A percentile compares a stretch with the other conserved stretches of the same genome.
These are phyloP conservation scores for Venturiaceae sp. DNA, from an alignment of 2,329 filamentous ascomycete species.

Conservation along the genomic window DNA sequence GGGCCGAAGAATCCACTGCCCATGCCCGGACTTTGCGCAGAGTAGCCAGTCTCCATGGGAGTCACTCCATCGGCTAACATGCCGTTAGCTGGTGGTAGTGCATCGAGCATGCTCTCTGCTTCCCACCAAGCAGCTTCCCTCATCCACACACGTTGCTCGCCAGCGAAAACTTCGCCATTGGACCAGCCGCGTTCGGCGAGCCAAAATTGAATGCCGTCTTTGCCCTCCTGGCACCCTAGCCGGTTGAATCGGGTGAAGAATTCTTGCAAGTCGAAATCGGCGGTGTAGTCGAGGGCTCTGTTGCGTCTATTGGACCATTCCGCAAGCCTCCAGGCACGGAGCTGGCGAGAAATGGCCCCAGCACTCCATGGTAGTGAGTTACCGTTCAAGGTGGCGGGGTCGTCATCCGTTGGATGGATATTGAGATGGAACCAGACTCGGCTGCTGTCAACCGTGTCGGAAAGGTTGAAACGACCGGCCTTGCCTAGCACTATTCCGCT, in stretches of 20 bases:
- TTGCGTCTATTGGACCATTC: conserved; percentile 96
- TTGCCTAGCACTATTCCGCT: conserved; percentile 75
- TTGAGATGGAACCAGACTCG: conserved; percentile 92
- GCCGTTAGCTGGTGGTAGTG: conserved; percentile 20
- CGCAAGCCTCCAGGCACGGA: conserved; percentile 84
- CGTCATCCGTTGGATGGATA: conserved; percentile 83
- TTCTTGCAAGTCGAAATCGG: conserved; percentile 91
- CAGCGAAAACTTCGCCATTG: conserved; percentile 90
- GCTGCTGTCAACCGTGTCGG: conserved; percentile 66
- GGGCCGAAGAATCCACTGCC: conserved; percentile 54
- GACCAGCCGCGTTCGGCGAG: conserved; percentile 93
- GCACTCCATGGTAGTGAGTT: conserved; percentile 82
- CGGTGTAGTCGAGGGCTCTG: conserved; percentile 86
- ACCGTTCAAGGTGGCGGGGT: conserved; percentile 63
- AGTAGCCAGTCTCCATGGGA: conserved; percentile 61
- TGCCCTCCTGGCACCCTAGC: conserved; percentile 81
- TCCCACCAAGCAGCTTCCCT: conserved; percentile 95
- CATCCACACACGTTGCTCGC: conserved; percentile 90
- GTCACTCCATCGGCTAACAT: conserved; percentile 29
- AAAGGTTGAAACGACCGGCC: conserved; percentile 68
- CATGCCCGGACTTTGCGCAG: conserved; percentile 43
- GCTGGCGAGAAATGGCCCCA: conserved; percentile 80
- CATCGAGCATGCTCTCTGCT: conserved; percentile 77
- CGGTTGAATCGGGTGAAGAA: conserved; percentile 74
- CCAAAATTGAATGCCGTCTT: conserved; percentile 91